Evolutionary conservation across 805 yeast genomes (phyloP), one percentile per base, ranked within the genome.

Genomic region (Hermanozyma aechmeae): DNA sequence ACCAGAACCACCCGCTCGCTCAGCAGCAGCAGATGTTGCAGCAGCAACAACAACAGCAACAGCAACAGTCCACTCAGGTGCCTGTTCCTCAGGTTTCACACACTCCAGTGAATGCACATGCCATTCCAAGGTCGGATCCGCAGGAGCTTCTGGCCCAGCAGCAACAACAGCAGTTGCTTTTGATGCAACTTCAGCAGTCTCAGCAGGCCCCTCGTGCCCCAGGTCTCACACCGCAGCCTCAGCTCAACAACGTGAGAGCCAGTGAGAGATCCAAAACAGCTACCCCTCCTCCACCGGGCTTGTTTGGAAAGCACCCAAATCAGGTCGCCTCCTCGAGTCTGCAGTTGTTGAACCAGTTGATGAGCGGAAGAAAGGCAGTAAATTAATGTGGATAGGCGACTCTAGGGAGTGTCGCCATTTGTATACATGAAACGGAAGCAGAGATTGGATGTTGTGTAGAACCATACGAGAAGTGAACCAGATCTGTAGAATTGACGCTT

Each of bases 261-360:
- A 54, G 48, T 30, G 67, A 59, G 23, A 55, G 30, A 6, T 40
- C 43, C 14, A 54, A 47, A 33, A 48, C 71, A 6, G 58, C 72
- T 12, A 70, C 83, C 4, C 79, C 81, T 16, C 82, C 85, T 4
- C 87, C 87, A 23, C 89, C 86, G 5, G 86, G 86, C 4, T 62
- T 78, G 42, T 71, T 74, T 42, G 47, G 40, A 14, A 37, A 39
- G 26, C 32, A 26, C 9, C 17, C 26, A n/a, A 28, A 27, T 14
- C 18, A 15, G 14, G 28, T 20, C 28, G 54, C 52, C 5, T 71
- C 75, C 16, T 74, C 81, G 27, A 79, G 87, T 35, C 76, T 85
- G 23, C 95, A 85, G 48, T 66, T 86, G 46, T 66, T 86, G 43
- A 83, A 76, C 33, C 96, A 85, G 53, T 63, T 86, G 48, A 78